phyloP scores from a whole-genome alignment of 2,329 filamentous ascomycete genomes.

The Colletotrichum ledebouriae region DNA sequence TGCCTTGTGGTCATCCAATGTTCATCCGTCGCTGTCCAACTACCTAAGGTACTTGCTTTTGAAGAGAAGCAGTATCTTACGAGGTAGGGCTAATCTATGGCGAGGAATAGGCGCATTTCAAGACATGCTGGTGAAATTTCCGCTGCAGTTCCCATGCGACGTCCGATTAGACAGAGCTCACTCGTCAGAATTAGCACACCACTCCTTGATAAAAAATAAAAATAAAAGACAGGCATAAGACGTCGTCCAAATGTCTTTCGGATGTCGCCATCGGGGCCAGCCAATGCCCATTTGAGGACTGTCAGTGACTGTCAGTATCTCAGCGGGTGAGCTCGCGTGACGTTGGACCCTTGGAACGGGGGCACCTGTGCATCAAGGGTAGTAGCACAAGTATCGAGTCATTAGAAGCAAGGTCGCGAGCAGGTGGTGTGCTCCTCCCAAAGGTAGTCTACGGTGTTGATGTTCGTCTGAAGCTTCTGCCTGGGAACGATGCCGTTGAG shows the following conservation, averaged over 20 bases:
- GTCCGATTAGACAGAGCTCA: neutral
- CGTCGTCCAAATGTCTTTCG: neutral
- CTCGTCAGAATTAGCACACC: neutral
- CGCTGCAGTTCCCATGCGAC: conserved; percentile 1
- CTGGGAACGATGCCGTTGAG: neutral
- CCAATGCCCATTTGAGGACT: neutral
- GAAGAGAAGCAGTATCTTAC: conserved; percentile 22
- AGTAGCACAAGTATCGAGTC: conserved; percentile 23
- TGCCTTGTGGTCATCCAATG: too few species aligned
- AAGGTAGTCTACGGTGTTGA: neutral
- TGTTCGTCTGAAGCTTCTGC: conserved; percentile 33
- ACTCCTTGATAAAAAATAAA: too few species aligned
- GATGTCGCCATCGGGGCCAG: neutral
- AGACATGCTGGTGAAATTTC: conserved; percentile 14
- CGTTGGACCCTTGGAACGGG: conserved; percentile 22
- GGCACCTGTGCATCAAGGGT: conserved; percentile 13
- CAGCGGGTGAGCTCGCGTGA: conserved; percentile 17
- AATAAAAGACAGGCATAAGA: neutral
- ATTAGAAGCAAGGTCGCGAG: conserved; percentile 2
- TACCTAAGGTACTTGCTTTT: neutral
- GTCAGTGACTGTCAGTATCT: neutral
- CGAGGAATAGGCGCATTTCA: conserved; percentile 1
- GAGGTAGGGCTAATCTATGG: conserved; percentile 2
- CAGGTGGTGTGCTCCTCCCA: conserved; percentile 5
- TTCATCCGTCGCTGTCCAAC: too few species aligned